Evolutionary conservation across 805 yeast species (phyloP), one percentile per base, ranked within the genome.

Genomic region (Spencermartinsiella europaea): DNA sequence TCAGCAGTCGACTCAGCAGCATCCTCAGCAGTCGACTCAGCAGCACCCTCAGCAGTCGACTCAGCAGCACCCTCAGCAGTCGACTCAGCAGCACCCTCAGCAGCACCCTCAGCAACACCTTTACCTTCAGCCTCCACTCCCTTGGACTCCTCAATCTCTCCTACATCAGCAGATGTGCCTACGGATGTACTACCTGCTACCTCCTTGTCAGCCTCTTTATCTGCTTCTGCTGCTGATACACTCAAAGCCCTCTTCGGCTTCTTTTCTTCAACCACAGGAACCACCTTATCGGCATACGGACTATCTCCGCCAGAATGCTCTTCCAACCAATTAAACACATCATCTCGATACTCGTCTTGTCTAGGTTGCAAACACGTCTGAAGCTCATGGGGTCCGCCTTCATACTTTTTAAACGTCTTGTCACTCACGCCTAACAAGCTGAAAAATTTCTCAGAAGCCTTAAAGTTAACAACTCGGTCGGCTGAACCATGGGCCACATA

Each of bases 401-500:
- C 48, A 34, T 57, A 50, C 2, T 47, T 49, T n/a, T 47, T 19
- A 21, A 57, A 40, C 25, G 45, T 50, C 48, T 57, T 56, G 36
- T 60, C 59, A 10, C 36, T 8, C 4, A 56, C 45, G 21, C 51
- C 50, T n/a, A 56, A 46, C 33, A 51, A 42, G 7, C 47, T 51
- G 37, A 46, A 38, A 42, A 58, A 61, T 44, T 52, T 44, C 34
- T 49, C 48, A 4, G 58, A 46, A 5, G 56, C 59, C 7, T 41
- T 49, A 20, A 35, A 38, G 27, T 21, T 40, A 20, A 36, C 42
- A 14, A 61, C 49, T 38, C 34, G 42, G 43, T 61, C 66, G 3
- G 27, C 57, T 20, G 52, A 47, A 21, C 71, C 72, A 38, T 62
- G 68, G 34, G 51, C 35, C 5, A 66, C 42, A 21, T 66, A 53